These are phyloP conservation scores for Darksidea phi DNA, from an alignment of 495 filamentous ascomycete genomes.

Conservation along the genomic window DNA sequence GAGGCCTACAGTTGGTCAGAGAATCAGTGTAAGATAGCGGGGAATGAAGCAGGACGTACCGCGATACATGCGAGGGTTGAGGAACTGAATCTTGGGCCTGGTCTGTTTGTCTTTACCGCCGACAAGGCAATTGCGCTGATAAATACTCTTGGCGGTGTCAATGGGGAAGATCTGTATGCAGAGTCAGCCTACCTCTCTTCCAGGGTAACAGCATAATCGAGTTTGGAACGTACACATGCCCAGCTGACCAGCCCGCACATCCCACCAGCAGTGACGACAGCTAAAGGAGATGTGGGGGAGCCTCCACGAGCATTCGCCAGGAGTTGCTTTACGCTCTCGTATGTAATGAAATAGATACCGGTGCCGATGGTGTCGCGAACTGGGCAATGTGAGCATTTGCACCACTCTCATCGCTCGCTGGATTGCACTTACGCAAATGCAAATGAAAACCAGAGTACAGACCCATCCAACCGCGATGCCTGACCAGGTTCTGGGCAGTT, in stretches of 20 bases:
- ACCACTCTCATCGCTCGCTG: neutral
- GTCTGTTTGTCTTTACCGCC: conserved; percentile 59
- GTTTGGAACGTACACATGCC: conserved; percentile 62
- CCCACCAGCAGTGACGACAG: conserved; percentile 71
- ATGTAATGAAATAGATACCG: conserved; percentile 86
- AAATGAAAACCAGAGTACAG: conserved; percentile 85
- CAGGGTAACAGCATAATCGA: neutral
- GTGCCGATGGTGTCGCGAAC: conserved; percentile 88
- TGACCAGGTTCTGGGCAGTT: conserved; percentile 75
- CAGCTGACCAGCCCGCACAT: conserved; percentile 79
- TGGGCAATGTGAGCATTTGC: conserved; percentile 26
- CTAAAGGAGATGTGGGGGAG: conserved; percentile 67
- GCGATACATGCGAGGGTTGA: conserved; percentile 69
- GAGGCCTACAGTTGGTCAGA: conserved; percentile 55
- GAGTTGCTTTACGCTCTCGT: conserved; percentile 85
- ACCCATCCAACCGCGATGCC: conserved; percentile 71
- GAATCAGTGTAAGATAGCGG: neutral
- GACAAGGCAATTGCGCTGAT: conserved; percentile 75
- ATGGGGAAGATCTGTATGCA: conserved; percentile 64
- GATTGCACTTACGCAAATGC: conserved; percentile 68
- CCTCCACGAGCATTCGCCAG: conserved; percentile 70
- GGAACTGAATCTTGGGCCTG: conserved; percentile 68
- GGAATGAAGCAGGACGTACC: conserved; percentile 37
- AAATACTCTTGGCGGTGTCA: conserved; percentile 79
- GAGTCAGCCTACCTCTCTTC: neutral